Percentiles rank a stretch among this genome's conserved stretches.
Evolutionary conservation across 2,329 filamentous ascomycete genomes (phyloP).

Genomic region (Exophiala aquamarina): DNA sequence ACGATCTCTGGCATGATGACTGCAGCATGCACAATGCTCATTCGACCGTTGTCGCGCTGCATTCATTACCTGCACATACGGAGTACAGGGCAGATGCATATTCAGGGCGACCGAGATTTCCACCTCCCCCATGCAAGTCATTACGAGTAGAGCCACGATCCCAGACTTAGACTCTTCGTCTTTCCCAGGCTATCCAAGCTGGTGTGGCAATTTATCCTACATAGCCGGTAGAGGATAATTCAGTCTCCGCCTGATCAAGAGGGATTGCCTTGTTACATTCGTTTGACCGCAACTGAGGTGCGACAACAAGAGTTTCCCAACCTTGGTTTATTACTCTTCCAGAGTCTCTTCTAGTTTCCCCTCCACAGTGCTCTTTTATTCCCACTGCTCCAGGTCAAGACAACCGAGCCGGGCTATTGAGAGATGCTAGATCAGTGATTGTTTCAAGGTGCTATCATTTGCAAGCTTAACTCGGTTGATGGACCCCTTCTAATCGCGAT

Average conservation of each 20-base stretch:
- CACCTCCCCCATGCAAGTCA: slow-evolving; percentile 21
- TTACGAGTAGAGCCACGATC: slow-evolving; percentile 8
- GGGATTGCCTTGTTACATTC: too few species aligned
- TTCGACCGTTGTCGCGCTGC: slow-evolving; percentile 12
- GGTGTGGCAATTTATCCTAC: too few species aligned
- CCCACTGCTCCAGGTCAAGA: slow-evolving; percentile 3
- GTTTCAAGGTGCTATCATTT: slow-evolving; percentile 16
- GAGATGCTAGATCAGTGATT: slow-evolving; percentile 17
- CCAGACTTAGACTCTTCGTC: slow-evolving; percentile 5
- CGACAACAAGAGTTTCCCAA: too few species aligned
- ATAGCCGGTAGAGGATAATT: too few species aligned
- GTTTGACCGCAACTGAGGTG: too few species aligned
- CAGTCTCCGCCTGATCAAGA: too few species aligned
- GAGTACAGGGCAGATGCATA: slow-evolving; percentile 4
- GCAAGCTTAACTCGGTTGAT: slow-evolving; percentile 5
- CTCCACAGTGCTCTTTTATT: not conserved
- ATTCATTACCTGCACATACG: slow-evolving; percentile 2
- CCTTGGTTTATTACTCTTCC: too few species aligned
- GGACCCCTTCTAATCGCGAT: slow-evolving; percentile 14
- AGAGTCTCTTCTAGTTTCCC: not conserved
- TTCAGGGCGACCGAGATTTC: slow-evolving; percentile 1
- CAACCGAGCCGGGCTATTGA: slow-evolving; percentile 6
- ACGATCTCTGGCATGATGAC: slow-evolving; percentile 6
- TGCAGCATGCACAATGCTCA: slow-evolving; percentile 9
- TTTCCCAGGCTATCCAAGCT: too few species aligned